phyloP scores from a whole-genome alignment of 1,139 yeast genomes.

The Saccharomyces hybrid region DNA sequence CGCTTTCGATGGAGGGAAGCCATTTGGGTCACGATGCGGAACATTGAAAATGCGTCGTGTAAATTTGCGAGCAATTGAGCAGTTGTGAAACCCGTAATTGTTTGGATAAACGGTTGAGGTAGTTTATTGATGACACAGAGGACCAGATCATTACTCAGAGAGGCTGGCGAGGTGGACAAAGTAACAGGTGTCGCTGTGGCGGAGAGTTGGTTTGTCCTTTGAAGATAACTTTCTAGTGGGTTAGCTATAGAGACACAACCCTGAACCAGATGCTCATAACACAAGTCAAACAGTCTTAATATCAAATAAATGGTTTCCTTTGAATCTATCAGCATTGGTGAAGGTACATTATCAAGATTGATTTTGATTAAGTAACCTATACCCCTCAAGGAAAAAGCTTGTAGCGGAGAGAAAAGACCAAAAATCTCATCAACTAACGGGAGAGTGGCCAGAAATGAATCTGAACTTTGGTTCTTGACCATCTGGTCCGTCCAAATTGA shows the following conservation, averaged over 20 bases:
- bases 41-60: constrained; percentile 21
- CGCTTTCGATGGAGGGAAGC: constrained; percentile 14
- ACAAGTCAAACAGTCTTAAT: constrained; percentile 28
- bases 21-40: constrained; percentile 18
- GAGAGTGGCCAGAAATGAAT: constrained; percentile 7
- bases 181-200: neutral
- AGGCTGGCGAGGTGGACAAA: constrained; percentile 7
- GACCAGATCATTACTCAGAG: constrained; percentile 12
- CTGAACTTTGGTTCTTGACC: constrained; percentile 2
- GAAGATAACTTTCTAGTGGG: constrained; percentile 22
- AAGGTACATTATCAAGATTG: neutral
- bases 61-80: constrained; percentile 12
- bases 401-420: constrained; percentile 27
- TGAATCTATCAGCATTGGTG: neutral
- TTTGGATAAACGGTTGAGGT: constrained; percentile 22
- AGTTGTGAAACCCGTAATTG: constrained; percentile 15
- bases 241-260: constrained; percentile 21
- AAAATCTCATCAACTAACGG: constrained; percentile 27
- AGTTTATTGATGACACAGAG: constrained; percentile 15
- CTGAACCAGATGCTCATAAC: constrained; percentile 20
- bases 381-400: constrained; percentile 25
- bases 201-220: constrained; percentile 10
- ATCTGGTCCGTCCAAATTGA: constrained; percentile 17
- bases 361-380: constrained; percentile 16
- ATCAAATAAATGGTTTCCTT: constrained; percentile 29